A percentile compares a stretch with the other conserved stretches of the same genome.
Evolutionary conservation across 306 rosid species (phyloP).

Genomic region (Myrica gale): DNA sequence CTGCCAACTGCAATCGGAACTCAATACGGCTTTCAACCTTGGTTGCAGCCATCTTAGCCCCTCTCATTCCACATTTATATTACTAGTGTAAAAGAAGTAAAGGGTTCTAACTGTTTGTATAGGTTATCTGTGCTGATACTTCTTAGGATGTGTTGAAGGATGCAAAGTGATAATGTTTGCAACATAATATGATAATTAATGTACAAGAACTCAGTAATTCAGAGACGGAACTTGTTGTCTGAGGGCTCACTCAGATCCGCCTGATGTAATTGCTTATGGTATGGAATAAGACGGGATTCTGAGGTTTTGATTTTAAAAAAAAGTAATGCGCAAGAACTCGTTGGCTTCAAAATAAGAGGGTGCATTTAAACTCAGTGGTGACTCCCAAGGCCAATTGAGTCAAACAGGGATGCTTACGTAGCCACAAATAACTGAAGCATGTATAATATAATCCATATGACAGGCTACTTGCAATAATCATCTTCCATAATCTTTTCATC

Average conservation of each 20-base stretch:
- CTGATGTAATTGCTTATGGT: too few relatives aligned
- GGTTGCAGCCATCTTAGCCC: conserved; percentile 37
- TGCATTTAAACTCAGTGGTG: background rate
- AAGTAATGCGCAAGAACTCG: too few relatives aligned
- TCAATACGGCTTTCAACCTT: conserved; percentile 23
- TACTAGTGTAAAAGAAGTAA: conserved; percentile 18
- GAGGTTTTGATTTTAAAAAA: too few relatives aligned
- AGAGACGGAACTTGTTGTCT: background rate
- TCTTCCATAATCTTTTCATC: background rate
- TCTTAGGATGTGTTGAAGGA: background rate
- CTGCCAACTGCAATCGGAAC: conserved; percentile 44
- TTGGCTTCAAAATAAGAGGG: too few relatives aligned
- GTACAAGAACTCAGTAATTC: background rate
- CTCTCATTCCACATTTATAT: conserved; percentile 30
- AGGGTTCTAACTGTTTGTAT: background rate
- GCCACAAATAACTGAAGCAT: background rate
- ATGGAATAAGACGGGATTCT: too few relatives aligned
- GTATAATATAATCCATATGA: background rate
- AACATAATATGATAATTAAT: background rate
- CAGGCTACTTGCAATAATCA: background rate
- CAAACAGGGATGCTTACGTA: background rate
- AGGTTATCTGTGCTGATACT: background rate
- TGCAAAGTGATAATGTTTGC: background rate
- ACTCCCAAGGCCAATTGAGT: background rate
- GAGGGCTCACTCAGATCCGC: too few relatives aligned